Evolutionary conservation across 345 rosid genomes (phyloP), one percentile per base, ranked within the genome.

Genomic region (Euphorbia pulcherrima): DNA sequence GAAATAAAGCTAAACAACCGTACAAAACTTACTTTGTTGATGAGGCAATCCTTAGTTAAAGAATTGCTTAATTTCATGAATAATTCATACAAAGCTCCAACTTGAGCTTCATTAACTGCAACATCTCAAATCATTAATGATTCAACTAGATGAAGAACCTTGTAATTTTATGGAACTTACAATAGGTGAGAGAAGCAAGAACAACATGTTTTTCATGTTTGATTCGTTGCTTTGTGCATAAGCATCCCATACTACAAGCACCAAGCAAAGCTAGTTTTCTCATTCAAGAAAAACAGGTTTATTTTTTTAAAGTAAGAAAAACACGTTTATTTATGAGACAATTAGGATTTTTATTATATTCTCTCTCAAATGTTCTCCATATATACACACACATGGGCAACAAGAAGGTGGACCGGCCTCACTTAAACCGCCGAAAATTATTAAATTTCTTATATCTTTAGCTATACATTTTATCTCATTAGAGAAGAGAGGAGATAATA

Each of bases 1-100:
- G n/a, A n/a, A n/a, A n/a, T n/a, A n/a, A n/a, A n/a, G n/a, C n/a
- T n/a, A n/a, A n/a, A n/a, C n/a, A n/a, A n/a, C n/a, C n/a, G n/a
- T n/a, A n/a, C n/a, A n/a, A n/a, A n/a, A 47, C 69, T 67, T 69
- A 90, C 96, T 80, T 79, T 90, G 85, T 83, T 84, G 27, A 86
- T 82, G 62, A 82, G 68, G 44, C 85, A 86, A 77, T 90, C 91
- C 35, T 86, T 74, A 54, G 53, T 73, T 47, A 90, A 57, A 59
- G 87, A 86, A 41, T 80, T 78, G 82, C 91, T 82, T 75, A 83
- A 64, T 81, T 83, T 86, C 78, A 71, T 85, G 83, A 83, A 90
- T 44, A 88, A 77, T 74, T 79, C 73, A 69, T 74, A 68, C 67
- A 87, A 72, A 71, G 89, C 83, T 75, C 80, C 81, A 70, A 87